Evolutionary conservation across 306 rosid species (phyloP).

Genomic region (Dicorynia guianensis): DNA sequence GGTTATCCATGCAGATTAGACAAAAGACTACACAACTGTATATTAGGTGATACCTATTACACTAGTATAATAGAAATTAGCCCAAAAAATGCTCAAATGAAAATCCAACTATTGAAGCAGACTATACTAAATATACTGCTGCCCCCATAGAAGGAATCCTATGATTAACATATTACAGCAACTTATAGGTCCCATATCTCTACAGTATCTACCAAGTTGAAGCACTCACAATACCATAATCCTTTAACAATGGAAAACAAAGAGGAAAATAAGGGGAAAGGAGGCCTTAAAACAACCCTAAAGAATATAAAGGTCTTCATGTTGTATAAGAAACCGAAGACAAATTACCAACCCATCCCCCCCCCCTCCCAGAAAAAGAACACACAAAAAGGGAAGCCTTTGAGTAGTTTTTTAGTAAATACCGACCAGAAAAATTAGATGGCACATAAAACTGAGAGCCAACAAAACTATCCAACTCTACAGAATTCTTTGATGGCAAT

Average conservation of each 20-base stretch:
- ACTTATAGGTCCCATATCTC: not conserved
- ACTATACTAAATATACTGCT: constrained; percentile 9
- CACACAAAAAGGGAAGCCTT: not conserved
- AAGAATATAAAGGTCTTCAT: constrained; percentile 1
- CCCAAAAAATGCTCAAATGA: not conserved
- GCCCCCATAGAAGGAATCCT: constrained; percentile 7
- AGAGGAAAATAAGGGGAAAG: not conserved
- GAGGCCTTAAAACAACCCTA: not conserved
- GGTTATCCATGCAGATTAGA: too few species aligned
- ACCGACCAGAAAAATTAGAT: constrained; percentile 43
- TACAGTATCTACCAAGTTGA: not conserved
- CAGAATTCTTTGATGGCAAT: constrained; percentile 36
- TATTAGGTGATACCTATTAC: too few species aligned
- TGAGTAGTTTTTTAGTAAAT: constrained; percentile 28
- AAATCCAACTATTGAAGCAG: constrained; percentile 25
- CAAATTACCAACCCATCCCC: too few species aligned
- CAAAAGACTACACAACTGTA: too few species aligned
- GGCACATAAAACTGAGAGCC: constrained; percentile 41
- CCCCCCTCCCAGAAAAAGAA: too few species aligned
- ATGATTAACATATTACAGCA: not conserved
- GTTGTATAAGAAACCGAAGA: not conserved
- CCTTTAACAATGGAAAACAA: not conserved
- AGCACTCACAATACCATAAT: constrained; percentile 5
- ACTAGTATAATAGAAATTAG: not conserved
- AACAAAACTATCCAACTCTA: constrained; percentile 38